Percentiles rank a stretch among this genome's conserved stretches.
Evolutionary conservation across 2,329 filamentous ascomycete species (phyloP).

Genomic region (Pseudopyricularia cyperi): DNA sequence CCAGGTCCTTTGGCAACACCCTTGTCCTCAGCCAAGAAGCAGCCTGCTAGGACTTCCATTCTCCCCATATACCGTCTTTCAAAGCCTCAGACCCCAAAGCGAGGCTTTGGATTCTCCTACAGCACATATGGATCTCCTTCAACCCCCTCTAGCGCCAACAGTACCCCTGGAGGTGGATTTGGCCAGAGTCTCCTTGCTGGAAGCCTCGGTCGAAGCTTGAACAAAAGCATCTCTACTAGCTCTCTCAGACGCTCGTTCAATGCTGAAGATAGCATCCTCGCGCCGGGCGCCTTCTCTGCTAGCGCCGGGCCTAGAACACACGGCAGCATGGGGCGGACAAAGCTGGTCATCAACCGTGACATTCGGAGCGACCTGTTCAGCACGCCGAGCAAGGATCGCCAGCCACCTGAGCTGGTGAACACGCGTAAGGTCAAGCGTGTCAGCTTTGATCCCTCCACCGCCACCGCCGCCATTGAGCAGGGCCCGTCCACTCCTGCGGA

Average conservation of each 20-base stretch:
- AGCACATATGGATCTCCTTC: constrained; percentile 79
- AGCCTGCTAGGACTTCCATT: constrained; percentile 58
- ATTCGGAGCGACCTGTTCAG: constrained; percentile 62
- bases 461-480: constrained; percentile 26
- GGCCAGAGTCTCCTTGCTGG: constrained; percentile 52
- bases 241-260: constrained; percentile 74
- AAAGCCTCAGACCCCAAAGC: constrained; percentile 70
- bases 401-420: constrained; percentile 23
- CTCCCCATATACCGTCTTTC: constrained; percentile 79
- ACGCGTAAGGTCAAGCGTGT: constrained; percentile 68
- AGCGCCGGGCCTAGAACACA: constrained; percentile 51
- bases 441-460: constrained; percentile 67
- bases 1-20: constrained; percentile 89
- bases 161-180: constrained; percentile 50
- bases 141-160: constrained; percentile 52
- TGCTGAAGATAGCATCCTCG: constrained; percentile 72
- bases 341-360: constrained; percentile 83
- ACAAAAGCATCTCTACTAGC: constrained; percentile 80
- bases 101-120: constrained; percentile 85
- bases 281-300: constrained; percentile 72
- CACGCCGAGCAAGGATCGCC: constrained; percentile 42
- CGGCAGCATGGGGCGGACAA: constrained; percentile 59
- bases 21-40: constrained; percentile 58
- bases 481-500: constrained; percentile 23
- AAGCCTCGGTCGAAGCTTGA: constrained; percentile 59